Base-by-base conservation (phyloP, 352 stramenopile species). In the Pythium dissotocum region DNA sequence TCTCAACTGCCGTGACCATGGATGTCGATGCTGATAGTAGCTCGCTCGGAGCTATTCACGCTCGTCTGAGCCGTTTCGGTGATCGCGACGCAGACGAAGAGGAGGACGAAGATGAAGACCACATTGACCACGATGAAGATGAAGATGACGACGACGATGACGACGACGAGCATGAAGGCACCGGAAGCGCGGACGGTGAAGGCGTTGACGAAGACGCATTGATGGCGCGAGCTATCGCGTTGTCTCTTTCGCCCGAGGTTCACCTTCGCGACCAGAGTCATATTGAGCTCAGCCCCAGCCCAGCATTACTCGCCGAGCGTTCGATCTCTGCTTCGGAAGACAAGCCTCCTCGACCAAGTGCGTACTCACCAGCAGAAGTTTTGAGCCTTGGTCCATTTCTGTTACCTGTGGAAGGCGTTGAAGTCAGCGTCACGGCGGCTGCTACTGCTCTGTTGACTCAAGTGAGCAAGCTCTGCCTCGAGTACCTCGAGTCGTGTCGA, bases 211-310 rank as follows among this genome's bases (percentile, higher is more conserved):
- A 96, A 80, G 88, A 96, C 59, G 88, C 84, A 13, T 66, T 96
- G n/a, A 96, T 96, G 88, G 88, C 88, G 16, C 79, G 87, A 56
- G 88, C 88, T 35, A 96, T 96, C 46, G 88, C 88, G 6, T 74
- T 96, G n/a, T 96, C 88, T 7, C 70, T 96, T 4, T 96, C 88
- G 4, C 84, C 88, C 1, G 88, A 95, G 69, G 78, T 93, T 49
- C 90, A 80, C 49, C 67, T 91, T 42, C 73, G 75, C n/a, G 85
- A 96, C 42, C 76, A 90, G 75, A 75, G 65, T 13, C 66, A 82
- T 57, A 56, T 59, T 4, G 70, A 75, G 7, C 54, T 69, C 2
- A 75, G 65, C 32, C 71, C 62, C 53, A 74, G 44, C 66, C 61
- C 35, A 59, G 71, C 63, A 9, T n/a, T 55, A 40, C 53, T 65